A percentile compares a stretch with the other conserved stretches of the same genome.
Evolutionary conservation across 2,329 filamentous ascomycete genomes (phyloP).

Genomic region (Trichoderma citrinoviride): DNA sequence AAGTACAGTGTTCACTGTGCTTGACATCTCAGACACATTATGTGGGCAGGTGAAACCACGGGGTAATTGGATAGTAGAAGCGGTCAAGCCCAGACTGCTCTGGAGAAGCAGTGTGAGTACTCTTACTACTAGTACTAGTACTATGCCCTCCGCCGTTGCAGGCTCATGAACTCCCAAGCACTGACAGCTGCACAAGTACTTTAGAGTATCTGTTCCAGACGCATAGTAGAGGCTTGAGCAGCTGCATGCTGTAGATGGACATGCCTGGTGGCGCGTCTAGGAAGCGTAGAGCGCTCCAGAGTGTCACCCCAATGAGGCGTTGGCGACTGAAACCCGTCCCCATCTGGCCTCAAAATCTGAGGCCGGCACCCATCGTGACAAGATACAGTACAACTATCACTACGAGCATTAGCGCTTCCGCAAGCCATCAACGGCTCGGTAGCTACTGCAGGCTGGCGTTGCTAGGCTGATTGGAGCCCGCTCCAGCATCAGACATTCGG

Average conservation of each 20-base stretch:
- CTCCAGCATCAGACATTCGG: constrained; percentile 11
- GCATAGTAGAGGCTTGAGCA: neutral
- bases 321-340: constrained; percentile 18
- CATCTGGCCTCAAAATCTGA: neutral
- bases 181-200: neutral
- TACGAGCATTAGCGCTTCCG: constrained; percentile 17
- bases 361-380: neutral
- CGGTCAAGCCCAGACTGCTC: constrained; percentile 5
- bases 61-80: neutral
- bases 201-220: neutral
- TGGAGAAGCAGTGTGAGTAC: neutral
- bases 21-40: neutral
- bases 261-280: neutral
- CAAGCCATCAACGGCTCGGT: neutral
- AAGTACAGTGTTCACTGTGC: neutral
- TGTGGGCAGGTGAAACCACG: neutral
- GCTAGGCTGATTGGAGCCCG: neutral
- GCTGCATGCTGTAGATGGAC: neutral
- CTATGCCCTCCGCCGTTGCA: neutral
- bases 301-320: constrained; percentile 7
- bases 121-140: no score
- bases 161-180: neutral
- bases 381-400: no score
- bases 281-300: neutral
- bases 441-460: constrained; percentile 5